Base-by-base conservation (phyloP, 345 rosid genomes). In the Aurinia saxatilis region DNA sequence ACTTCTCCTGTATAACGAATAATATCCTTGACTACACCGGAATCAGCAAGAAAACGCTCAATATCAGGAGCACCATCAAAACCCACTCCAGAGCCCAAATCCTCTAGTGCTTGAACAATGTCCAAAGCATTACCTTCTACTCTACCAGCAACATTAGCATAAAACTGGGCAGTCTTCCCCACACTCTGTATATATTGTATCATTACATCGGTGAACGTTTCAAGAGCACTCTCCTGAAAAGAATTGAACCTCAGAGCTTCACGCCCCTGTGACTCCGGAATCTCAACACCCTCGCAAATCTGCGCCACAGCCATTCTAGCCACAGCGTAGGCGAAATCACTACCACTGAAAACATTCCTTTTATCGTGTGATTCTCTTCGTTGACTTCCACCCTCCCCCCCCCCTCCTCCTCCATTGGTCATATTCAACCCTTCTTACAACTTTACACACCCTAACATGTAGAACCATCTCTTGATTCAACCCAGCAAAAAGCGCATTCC, bases 391-490 rank as follows among this genome's bases (percentile, higher is more conserved):
- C 78, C 85, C 83, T 85, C 83, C 79, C 82, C 81, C 71, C 78
- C 85, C 83, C 83, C 83, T 78, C 82, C 78, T 39, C 85, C 93
- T 78, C 97, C 95, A 87, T 85, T 79, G 82, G 73, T 93, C 96
- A 93, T 93, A 70, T 85, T 93, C 95, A 79, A 85, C 71, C 72
- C 76, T 76, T 77, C 79, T 81, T 77, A 84, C 82, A 91, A 84
- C 82, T 81, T 78, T 66, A 53, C 67, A 60, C 50, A 57, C 42
- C 39, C 49, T 52, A 70, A 34, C 66, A 71, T 44, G 61, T 64
- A 64, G 56, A 64, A 71, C 75, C 75, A 71, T 71, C 31, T 65
- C 75, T 71, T 57, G 61, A 35, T 25, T 65, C 54, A 50, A 57
- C 60, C 55, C 71, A 65, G 65, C 50, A 18, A 41, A 64, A 71